These are phyloP conservation scores for Fusarium globosum DNA, from an alignment of 2,329 filamentous ascomycete species.

Conservation along the genomic window DNA sequence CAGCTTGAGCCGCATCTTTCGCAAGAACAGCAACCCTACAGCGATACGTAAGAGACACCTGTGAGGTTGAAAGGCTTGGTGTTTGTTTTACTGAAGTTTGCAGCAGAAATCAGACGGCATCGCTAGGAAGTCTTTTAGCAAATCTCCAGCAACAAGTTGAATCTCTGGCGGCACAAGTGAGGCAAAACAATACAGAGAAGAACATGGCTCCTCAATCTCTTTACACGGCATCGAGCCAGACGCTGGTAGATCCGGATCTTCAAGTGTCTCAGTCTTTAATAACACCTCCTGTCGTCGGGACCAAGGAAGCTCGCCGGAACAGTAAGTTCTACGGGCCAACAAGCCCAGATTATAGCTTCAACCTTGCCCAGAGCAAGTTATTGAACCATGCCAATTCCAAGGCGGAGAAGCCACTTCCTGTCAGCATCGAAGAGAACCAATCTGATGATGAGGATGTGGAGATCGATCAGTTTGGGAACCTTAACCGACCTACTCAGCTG, in stretches of 20 bases:
- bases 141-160: not conserved
- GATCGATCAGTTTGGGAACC: not conserved
- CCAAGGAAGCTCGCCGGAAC: not conserved
- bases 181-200: not conserved
- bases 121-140: not conserved
- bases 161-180: not conserved
- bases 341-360: not conserved
- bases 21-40: not conserved
- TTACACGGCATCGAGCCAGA: not conserved
- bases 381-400: not conserved
- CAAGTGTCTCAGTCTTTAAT: not conserved
- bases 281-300: too few relatives aligned
- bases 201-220: not conserved
- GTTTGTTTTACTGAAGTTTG: not conserved
- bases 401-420: not conserved
- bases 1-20: not conserved
- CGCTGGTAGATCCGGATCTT: not conserved
- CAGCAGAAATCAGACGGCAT: not conserved
- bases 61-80: too few relatives aligned
- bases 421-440: not conserved
- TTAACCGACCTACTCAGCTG: not conserved
- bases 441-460: not conserved
- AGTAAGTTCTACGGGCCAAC: constrained; percentile 3
- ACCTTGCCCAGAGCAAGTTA: not conserved
- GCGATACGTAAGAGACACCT: not conserved